phyloP scores from a whole-genome alignment of 2,329 filamentous ascomycete genomes.

The Stachybotrys elegans region DNA sequence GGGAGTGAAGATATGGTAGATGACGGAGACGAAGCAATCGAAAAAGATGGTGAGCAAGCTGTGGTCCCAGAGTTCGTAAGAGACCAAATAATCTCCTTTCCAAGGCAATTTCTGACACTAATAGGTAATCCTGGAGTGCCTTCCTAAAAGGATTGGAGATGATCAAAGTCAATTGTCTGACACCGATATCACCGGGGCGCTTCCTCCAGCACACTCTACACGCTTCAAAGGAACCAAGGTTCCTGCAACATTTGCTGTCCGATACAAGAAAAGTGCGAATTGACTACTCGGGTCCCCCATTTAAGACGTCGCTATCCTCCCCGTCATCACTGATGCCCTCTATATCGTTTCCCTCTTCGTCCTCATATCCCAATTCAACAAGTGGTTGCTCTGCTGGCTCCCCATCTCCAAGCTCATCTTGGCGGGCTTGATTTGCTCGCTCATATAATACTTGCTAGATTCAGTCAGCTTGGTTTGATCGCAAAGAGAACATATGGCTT shows the following conservation, averaged over 20 bases:
- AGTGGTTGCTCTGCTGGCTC: constrained; percentile 2
- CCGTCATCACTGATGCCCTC: constrained; percentile 1
- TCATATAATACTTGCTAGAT: neutral
- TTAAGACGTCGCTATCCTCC: constrained; percentile 1
- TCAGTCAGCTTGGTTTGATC: neutral
- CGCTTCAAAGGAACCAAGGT: constrained; percentile 1
- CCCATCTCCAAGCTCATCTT: constrained; percentile 3
- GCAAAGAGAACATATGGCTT: neutral
- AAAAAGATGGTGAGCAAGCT: constrained; percentile 1
- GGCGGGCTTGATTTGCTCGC: neutral
- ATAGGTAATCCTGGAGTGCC: constrained; percentile 2
- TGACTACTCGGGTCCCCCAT: constrained; percentile 1
- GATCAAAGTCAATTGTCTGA: constrained; percentile 2
- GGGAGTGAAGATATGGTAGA: constrained; percentile 1
- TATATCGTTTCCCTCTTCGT: constrained; percentile 3
- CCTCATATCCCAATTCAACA: constrained; percentile 3
- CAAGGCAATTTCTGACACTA: neutral
- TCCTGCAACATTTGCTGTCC: constrained; percentile 2
- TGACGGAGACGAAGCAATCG: constrained; percentile 1
- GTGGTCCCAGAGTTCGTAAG: constrained; percentile 3
- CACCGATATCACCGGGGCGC: neutral
- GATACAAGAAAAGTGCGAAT: constrained; percentile 2
- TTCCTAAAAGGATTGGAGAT: constrained; percentile 1
- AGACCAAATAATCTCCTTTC: constrained; percentile 3
- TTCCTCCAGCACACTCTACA: constrained; percentile 1